Evolutionary conservation across 371 early-diverging fungal genomes (phyloP), one percentile per base, ranked within the genome.

Genomic region (Mucor piriformis): DNA sequence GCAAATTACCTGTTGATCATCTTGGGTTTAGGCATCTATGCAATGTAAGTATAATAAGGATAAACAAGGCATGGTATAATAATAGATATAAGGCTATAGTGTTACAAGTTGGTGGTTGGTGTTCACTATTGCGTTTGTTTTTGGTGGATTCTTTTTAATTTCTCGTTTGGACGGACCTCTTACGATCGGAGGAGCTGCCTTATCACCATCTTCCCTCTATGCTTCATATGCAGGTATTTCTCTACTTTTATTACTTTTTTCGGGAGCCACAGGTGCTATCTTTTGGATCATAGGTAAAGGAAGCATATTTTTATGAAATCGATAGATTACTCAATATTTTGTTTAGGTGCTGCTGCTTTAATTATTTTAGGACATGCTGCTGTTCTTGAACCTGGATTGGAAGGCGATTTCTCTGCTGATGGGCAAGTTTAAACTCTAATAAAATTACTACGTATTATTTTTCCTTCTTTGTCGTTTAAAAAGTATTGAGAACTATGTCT

Each of bases 211-310:
- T 13, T 75, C 86, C 23, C 59, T 86, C 57, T 83, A 85, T 69
- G 74, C 73, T 18, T 61, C 54, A 18, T 77, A 88, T 55, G 76
- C 75, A 38, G 64, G 65, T 44, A 60, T 78, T 29, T 77, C 87
- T 6, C 63, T 88, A 34, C 46, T 83, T 23, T 61, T 88, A 32
- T 72, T 88, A 42, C 77, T 83, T 48, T 73, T 88, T 61, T 85
- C 85, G 27, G 85, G 85, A 6, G 80, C 85, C 40, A 80, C 86
- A 6, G 83, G 85, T 13, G 79, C 83, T 21, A 71, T 88, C 35
- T 88, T 88, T 44, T 88, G 88, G 88, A 81, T 88, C 56, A 72
- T 86, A 57, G 86, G 86, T 83, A 79, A 57, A 20, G 20, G 29
- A 33, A 21, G 23, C 0, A 0, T 23, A 24, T 2, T 24, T 24